Base-by-base conservation (phyloP, 78 protist genomes). In the Bodo saltans region DNA sequence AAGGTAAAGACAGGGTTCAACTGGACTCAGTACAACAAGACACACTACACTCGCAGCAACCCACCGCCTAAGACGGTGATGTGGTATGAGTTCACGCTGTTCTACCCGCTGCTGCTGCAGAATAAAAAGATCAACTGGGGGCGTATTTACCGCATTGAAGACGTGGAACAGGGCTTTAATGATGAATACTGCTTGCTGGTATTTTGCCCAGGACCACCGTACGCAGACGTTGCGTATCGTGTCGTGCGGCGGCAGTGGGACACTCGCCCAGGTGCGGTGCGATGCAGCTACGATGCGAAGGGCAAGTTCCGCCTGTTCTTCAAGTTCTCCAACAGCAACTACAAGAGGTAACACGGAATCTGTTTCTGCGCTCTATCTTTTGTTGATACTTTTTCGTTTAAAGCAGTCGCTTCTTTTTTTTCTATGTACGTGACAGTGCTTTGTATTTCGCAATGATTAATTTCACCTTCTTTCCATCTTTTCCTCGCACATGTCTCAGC, bases 31-130 rank as follows among this genome's bases (percentile, higher is more conserved):
- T 97, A 96, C 90, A 96, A 96, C 90, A 87, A 78, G 68, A 93
- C 95, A 40, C 99, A 98, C 83, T 98, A 95, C 90, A 98, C 95
- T 87, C 42, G 60, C 70, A 99, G 97, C 83, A 97, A 96, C 78
- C 99, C 99, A 11, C 99, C 99, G 68, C 99, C 99, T 34, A 96
- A 96, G 78, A 84, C 90, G 35, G 97, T 98, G n/a, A 91, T 88
- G 82, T 99, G 99, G 42, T 97, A 97, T 94, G 96, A 95, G 88
- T 97, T 97, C 90, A 95, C 94, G 88, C 92, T 97, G 39, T 96
- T 97, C 88, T 97, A 95, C 87, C 98, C 98, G 0, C 99, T 96
- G 47, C 93, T 98, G 37, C 88, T 95, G 52, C 97, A 95, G 83
- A 81, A 78, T 53, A 12, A 91, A 1, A 42, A 80, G 41, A 28